Percentiles rank a stretch among this genome's conserved stretches.
These are phyloP conservation scores for Mycena vitilis DNA, from an alignment of 768 basidiomycete genomes.

Conservation along the genomic window DNA sequence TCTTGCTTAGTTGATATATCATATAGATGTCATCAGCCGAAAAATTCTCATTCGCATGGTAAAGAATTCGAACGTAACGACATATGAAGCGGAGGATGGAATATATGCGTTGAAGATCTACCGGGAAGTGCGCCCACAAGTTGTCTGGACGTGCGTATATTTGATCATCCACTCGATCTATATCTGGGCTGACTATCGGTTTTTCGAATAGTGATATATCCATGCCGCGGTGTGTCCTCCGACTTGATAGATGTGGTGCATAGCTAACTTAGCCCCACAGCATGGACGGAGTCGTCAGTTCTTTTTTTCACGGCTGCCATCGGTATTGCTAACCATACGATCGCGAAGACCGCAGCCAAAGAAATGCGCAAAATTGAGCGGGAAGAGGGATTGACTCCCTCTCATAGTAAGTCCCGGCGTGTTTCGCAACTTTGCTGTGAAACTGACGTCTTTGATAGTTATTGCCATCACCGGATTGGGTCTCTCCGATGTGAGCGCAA, in stretches of 20 bases:
- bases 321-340: not conserved
- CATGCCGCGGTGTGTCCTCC: constrained; percentile 31
- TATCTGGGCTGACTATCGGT: not conserved
- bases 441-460: not conserved
- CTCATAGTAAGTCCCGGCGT: constrained; percentile 13
- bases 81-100: constrained; percentile 30
- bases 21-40: constrained; percentile 29
- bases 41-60: constrained; percentile 29
- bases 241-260: too few species aligned
- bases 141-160: constrained; percentile 29
- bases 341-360: constrained; percentile 26
- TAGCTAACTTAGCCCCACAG: not conserved
- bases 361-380: constrained; percentile 31
- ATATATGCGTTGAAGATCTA: constrained; percentile 25
- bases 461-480: constrained; percentile 34
- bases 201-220: constrained; percentile 18
- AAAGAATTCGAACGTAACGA: constrained; percentile 21
- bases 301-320: not conserved
- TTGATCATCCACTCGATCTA: not conserved
- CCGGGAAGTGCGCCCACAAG: constrained; percentile 20
- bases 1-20: not conserved
- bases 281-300: constrained; percentile 32
- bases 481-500: constrained; percentile 22
- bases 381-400: constrained; percentile 18
- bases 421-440: not conserved